Evolutionary conservation across 441 rosid species (phyloP), one percentile per base, ranked within the genome.

Genomic region (Populus hybrid): DNA sequence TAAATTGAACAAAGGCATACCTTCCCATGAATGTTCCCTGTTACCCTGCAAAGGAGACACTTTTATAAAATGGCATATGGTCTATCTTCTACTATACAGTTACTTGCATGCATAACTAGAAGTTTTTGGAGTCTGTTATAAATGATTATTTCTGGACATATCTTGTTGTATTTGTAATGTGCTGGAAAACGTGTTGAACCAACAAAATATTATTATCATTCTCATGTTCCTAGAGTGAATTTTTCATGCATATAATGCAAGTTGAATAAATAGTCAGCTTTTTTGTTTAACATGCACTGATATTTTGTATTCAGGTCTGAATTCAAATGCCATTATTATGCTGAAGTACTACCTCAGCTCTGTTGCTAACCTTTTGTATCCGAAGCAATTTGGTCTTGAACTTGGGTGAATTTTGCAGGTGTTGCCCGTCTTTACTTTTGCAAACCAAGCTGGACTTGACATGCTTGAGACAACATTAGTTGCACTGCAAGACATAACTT

Each of bases 381-480:
- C 16, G 14, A 30, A 14, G 10, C 20, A 35, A 10, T 69, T 69
- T 81, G 66, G 10, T 69, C 71, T 82, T 20, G 67, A 40, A n/a
- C 30, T 23, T 59, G 24, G 26, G 32, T 40, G 6, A 38, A 36
- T 38, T 32, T 35, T 84, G 80, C 90, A 90, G 97, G 97, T 95
- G 65, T 76, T 94, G 86, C 98, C 99, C 0, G 90, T 94, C 18
- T 94, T 94, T 85, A 95, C 97, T 0, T 95, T 95, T 77, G 95
- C 97, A 30, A 95, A 95, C 85, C 99, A 95, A 77, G 99, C 99
- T 0, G 99, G 98, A 38, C 92, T 94, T n/a, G 98, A 95, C 85
- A 94, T 95, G 99, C 89, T 95, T 14, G 97, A 95, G 83, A 95
- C 99, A 40, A 95, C 99, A 38, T 83, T 95, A 80, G 97, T 94